phyloP scores from a whole-genome alignment of 2,329 filamentous ascomycete genomes.

The Fusarium sp. region DNA sequence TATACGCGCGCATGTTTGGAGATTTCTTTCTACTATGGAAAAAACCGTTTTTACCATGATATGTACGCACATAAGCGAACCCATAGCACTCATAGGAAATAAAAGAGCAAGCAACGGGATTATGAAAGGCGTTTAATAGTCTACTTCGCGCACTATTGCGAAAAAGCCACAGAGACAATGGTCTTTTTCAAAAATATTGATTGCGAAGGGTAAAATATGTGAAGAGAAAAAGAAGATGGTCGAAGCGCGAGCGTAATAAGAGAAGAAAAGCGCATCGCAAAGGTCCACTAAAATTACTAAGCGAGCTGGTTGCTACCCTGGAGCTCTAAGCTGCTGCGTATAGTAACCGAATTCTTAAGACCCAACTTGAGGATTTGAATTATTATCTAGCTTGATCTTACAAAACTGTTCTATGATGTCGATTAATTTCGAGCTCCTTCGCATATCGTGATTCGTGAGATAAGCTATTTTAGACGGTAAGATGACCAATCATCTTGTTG shows the following conservation, averaged over 20 bases:
- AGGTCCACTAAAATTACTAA: slow-evolving; percentile 45
- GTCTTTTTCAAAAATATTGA: slow-evolving; percentile 53
- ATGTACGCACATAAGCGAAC: slow-evolving; percentile 75
- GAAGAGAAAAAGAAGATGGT: slow-evolving; percentile 49
- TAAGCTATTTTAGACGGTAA: background rate
- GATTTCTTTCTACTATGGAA: slow-evolving; percentile 9
- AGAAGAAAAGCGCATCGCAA: slow-evolving; percentile 11
- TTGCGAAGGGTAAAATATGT: slow-evolving; percentile 63
- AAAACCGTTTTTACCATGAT: slow-evolving; percentile 2
- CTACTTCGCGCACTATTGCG: slow-evolving; percentile 66
- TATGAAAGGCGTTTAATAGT: slow-evolving; percentile 68
- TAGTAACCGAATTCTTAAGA: too few relatives aligned
- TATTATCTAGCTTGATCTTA: background rate
- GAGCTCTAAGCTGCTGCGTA: background rate
- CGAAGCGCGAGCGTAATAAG: slow-evolving; percentile 18
- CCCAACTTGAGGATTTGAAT: background rate
- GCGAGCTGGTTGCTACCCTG: background rate
- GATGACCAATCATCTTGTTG: background rate
- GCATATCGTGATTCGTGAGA: too few relatives aligned
- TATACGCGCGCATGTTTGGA: background rate
- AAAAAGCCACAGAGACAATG: slow-evolving; percentile 57
- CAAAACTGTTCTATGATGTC: too few relatives aligned
- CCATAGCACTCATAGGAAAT: slow-evolving; percentile 62
- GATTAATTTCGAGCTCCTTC: too few relatives aligned
- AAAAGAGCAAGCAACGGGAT: slow-evolving; percentile 65